These are phyloP conservation scores for Tetragonia tetragonoides DNA, from an alignment of 148 eudicot species.

Conservation along the genomic window DNA sequence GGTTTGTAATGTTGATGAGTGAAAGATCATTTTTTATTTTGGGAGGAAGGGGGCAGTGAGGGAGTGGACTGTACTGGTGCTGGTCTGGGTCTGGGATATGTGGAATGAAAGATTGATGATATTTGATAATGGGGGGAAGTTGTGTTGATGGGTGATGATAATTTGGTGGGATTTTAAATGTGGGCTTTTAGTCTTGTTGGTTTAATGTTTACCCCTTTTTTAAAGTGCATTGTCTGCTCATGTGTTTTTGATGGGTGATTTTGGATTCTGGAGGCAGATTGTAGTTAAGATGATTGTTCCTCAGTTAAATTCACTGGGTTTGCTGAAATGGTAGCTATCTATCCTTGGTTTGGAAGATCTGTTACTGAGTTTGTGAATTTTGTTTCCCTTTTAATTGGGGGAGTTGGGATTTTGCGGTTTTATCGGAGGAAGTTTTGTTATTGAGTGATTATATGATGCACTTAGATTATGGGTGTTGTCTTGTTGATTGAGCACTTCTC, in stretches of 20 bases:
- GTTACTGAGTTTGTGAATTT: neutral
- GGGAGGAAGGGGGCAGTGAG: too few relatives aligned
- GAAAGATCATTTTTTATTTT: neutral
- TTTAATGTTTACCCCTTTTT: neutral
- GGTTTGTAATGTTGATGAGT: neutral
- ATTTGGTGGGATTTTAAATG: neutral
- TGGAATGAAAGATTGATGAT: neutral
- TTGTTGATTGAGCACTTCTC: neutral
- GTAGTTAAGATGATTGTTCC: neutral
- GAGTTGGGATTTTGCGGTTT: neutral
- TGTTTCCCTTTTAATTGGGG: neutral
- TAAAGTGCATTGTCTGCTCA: neutral
- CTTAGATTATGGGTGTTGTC: neutral
- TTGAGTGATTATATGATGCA: neutral
- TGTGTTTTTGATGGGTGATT: neutral
- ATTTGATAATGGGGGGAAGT: neutral
- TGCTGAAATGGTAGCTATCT: neutral
- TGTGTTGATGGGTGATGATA: neutral
- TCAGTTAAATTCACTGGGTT: neutral
- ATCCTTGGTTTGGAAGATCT: neutral
- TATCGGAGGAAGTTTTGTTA: neutral
- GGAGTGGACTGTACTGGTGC: too few relatives aligned
- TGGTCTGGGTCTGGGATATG: neutral
- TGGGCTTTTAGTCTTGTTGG: neutral
- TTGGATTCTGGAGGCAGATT: neutral